These are phyloP conservation scores for Volvox carteri DNA, from an alignment of 163 green algal genomes.

Conservation along the genomic window DNA sequence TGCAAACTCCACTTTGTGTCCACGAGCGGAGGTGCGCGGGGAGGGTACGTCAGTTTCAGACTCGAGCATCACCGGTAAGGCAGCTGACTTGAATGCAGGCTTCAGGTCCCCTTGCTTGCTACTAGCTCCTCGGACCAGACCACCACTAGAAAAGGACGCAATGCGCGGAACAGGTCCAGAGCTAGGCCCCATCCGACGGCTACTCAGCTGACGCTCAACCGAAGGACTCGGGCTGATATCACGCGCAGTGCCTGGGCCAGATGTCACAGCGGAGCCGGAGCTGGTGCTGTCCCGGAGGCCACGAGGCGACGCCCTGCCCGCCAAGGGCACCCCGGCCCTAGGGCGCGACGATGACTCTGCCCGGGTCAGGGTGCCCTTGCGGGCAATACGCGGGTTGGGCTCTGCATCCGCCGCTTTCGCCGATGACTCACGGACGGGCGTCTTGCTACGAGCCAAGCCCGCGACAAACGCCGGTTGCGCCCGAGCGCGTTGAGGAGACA, in stretches of 20 bases:
- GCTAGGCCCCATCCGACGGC: background rate
- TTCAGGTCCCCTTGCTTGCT: too few species aligned
- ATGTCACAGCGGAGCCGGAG: background rate
- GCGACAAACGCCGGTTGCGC: background rate
- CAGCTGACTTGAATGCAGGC: too few species aligned
- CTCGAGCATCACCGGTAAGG: too few species aligned
- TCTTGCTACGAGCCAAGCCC: background rate
- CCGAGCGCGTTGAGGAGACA: background rate
- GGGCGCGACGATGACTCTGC: background rate
- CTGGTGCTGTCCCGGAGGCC: background rate
- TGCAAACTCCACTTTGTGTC: too few species aligned
- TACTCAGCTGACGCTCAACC: background rate
- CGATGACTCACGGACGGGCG: background rate
- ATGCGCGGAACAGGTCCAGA: background rate
- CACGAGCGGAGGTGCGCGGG: too few species aligned
- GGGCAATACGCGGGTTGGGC: background rate
- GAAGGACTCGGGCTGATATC: background rate
- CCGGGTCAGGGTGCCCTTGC: background rate
- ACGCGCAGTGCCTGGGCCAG: background rate
- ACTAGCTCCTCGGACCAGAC: too few species aligned
- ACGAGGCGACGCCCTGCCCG: background rate
- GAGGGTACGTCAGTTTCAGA: too few species aligned
- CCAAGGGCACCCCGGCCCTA: background rate
- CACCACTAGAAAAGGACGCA: too few species aligned
- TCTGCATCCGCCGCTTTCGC: background rate